Conservation (phyloP, 441 rosid genomes). For the Pelargonium cotyledonis region DNA sequence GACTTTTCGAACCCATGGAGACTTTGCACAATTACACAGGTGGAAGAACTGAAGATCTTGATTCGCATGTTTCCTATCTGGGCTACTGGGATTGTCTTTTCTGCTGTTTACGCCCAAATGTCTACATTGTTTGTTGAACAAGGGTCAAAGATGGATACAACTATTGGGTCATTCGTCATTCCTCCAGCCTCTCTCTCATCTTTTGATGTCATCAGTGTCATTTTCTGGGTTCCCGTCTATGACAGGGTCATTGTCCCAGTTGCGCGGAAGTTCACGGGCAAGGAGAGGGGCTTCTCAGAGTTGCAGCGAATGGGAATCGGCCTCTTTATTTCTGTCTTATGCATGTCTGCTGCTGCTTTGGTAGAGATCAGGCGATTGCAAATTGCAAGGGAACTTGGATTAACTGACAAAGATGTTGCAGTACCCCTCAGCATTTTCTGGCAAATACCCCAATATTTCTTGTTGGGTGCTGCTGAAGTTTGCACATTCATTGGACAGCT, state of each 20-base stretch:
- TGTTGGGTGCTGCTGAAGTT: constrained; percentile 84
- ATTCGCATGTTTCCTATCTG: constrained; percentile 71
- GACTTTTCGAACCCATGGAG: constrained; percentile 53
- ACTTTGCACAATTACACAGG: constrained; percentile 88
- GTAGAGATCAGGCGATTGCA: constrained; percentile 50
- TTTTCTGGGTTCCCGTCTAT: constrained; percentile 80
- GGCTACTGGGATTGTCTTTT: constrained; percentile 81
- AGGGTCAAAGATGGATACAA: constrained; percentile 83
- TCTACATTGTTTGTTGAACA: constrained; percentile 75
- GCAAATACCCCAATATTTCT: constrained; percentile 85
- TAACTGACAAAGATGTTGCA: constrained; percentile 38
- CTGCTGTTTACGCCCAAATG: constrained; percentile 82
- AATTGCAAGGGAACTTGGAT: constrained; percentile 41
- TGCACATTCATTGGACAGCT: constrained; percentile 77
- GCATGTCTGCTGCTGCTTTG: constrained; percentile 67
- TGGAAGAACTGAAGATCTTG: constrained; percentile 77
- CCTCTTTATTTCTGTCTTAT: constrained; percentile 60
- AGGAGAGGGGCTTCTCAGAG: constrained; percentile 75
- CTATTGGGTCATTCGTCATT: constrained; percentile 69
- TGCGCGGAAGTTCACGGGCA: constrained; percentile 63
- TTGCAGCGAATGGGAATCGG: constrained; percentile 91
- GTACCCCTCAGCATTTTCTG: constrained; percentile 77
- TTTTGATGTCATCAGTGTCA: constrained; percentile 75
- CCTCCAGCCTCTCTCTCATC: constrained; percentile 88
- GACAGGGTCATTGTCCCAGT: constrained; percentile 62